Evolutionary conservation across 768 basidiomycete genomes (phyloP).

Genomic region (Kwoniella heveanensis): DNA sequence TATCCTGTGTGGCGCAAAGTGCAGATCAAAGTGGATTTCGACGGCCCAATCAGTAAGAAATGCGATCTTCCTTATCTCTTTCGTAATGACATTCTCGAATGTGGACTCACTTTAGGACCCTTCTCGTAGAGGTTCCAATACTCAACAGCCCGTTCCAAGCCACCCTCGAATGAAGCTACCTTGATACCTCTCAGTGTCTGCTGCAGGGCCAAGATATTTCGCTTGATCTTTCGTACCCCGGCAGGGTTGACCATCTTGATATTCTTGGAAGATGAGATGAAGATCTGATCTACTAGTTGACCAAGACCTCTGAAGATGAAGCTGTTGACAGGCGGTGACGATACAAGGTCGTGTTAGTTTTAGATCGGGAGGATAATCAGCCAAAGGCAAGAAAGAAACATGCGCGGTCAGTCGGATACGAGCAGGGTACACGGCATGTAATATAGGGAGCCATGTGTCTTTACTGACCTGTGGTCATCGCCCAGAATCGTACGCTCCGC

Average conservation of each 20-base stretch:
- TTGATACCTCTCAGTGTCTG: constrained; percentile 76
- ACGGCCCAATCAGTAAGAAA: too few relatives aligned
- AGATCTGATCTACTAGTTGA: constrained; percentile 76
- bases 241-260: constrained; percentile 70
- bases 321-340: constrained; percentile 58
- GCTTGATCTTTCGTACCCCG: constrained; percentile 81
- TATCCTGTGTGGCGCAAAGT: constrained; percentile 61
- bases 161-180: constrained; percentile 65
- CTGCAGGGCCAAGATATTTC: constrained; percentile 87
- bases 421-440: neutral
- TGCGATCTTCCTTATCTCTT: too few relatives aligned
- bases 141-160: constrained; percentile 73
- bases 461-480: constrained; percentile 68
- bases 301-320: constrained; percentile 87
- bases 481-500: constrained; percentile 66
- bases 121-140: constrained; percentile 79
- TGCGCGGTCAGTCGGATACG: too few relatives aligned
- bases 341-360: neutral
- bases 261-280: constrained; percentile 69
- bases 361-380: neutral
- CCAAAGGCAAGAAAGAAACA: too few relatives aligned
- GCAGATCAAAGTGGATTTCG: neutral
- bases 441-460: neutral
- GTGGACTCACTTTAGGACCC: constrained; percentile 69
- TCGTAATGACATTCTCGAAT: neutral